phyloP scores from a whole-genome alignment of 2,329 filamentous ascomycete species.

The Xylariaceae sp. region DNA sequence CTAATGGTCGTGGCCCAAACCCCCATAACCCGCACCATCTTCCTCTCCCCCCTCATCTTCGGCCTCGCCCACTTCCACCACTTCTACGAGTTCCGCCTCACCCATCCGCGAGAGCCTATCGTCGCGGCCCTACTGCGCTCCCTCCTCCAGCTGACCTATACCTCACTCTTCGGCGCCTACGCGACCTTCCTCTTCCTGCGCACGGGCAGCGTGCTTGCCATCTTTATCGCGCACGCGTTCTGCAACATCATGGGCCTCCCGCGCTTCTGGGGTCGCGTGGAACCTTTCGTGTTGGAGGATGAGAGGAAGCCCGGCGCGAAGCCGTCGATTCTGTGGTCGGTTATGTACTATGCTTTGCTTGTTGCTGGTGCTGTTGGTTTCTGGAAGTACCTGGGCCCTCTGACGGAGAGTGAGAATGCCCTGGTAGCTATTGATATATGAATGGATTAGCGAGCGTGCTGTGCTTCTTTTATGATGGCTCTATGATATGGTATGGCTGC shows the following conservation, averaged over 20 bases:
- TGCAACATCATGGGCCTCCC: slow-evolving; percentile 93
- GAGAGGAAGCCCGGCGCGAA: slow-evolving; percentile 23
- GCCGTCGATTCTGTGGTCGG: slow-evolving; percentile 57
- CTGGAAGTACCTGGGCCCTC: slow-evolving; percentile 61
- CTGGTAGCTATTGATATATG: slow-evolving; percentile 35
- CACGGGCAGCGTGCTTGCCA: slow-evolving; percentile 73
- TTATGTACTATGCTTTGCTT: slow-evolving; percentile 73
- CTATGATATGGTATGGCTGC: not conserved
- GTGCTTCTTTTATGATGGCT: not conserved
- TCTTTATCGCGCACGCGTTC: slow-evolving; percentile 74
- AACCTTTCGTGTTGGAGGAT: slow-evolving; percentile 36
- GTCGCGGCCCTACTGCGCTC: slow-evolving; percentile 63
- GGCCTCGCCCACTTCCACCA: slow-evolving; percentile 92
- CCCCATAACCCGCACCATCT: slow-evolving; percentile 57
- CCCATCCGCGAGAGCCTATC: slow-evolving; percentile 64
- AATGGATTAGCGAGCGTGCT: not conserved
- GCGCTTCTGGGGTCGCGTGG: slow-evolving; percentile 73
- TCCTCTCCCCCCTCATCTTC: slow-evolving; percentile 82
- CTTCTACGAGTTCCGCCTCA: slow-evolving; percentile 87
- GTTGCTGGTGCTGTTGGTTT: slow-evolving; percentile 67
- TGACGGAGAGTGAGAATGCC: slow-evolving; percentile 60
- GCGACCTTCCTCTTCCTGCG: slow-evolving; percentile 84
- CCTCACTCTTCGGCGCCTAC: slow-evolving; percentile 88
- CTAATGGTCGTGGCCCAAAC: slow-evolving; percentile 69
- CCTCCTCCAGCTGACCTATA: slow-evolving; percentile 81